Evolutionary conservation across 1,284 basidiomycete genomes (phyloP).

Genomic region (Ustilago cynodontis): DNA sequence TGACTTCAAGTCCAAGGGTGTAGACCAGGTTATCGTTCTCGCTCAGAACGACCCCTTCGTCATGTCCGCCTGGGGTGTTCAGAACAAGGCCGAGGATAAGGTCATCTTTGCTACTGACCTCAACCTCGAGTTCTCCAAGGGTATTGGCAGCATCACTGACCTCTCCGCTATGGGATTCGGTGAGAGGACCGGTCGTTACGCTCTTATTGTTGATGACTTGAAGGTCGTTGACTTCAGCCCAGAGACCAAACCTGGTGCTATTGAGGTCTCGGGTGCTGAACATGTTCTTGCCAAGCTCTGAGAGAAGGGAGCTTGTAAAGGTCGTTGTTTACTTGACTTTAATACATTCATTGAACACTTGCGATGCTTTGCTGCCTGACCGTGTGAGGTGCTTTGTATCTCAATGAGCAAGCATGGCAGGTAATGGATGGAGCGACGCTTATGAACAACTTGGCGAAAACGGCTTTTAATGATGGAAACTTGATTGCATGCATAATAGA

Average conservation of each 20-base stretch:
- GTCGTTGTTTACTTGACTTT: background rate
- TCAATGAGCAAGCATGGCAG: too few species aligned
- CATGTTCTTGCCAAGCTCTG: conserved; percentile 76
- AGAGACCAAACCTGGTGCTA: conserved; percentile 71
- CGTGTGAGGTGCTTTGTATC: background rate
- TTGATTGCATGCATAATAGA: background rate
- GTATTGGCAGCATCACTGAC: conserved; percentile 77
- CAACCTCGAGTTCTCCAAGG: conserved; percentile 76
- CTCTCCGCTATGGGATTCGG: conserved; percentile 76
- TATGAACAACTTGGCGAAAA: too few species aligned
- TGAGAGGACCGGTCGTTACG: conserved; percentile 78
- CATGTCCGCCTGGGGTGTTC: conserved; percentile 77
- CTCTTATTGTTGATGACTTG: conserved; percentile 79
- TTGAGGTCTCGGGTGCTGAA: conserved; percentile 78
- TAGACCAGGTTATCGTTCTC: conserved; percentile 75
- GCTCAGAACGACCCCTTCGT: conserved; percentile 68
- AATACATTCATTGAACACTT: too few species aligned
- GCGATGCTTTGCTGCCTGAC: too few species aligned
- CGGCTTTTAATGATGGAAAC: too few species aligned
- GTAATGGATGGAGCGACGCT: too few species aligned
- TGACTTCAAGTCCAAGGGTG: conserved; percentile 79
- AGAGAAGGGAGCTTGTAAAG: background rate
- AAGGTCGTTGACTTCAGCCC: conserved; percentile 69
- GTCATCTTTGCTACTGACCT: conserved; percentile 79
- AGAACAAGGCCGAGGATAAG: conserved; percentile 79